A percentile compares a stretch with the other conserved stretches of the same genome.
These are phyloP conservation scores for Acanthamoeba royreba DNA, from an alignment of 208 protist species.

Conservation along the genomic window DNA sequence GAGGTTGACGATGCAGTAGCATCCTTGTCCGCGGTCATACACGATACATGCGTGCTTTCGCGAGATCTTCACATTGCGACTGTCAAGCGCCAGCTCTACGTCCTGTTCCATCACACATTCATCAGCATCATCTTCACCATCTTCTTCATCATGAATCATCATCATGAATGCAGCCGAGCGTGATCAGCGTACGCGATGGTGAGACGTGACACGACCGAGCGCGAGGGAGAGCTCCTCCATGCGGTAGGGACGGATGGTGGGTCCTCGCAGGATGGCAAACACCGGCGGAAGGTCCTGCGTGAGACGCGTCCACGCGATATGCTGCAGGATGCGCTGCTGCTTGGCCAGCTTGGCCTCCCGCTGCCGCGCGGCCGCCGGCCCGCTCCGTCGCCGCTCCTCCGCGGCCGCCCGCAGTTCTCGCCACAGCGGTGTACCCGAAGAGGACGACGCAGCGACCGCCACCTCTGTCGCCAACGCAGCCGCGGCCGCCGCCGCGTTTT, in stretches of 20 bases:
- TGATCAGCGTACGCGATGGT: not conserved
- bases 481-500: not conserved
- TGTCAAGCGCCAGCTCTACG: not conserved
- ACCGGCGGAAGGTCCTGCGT: not conserved
- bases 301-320: not conserved
- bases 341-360: not conserved
- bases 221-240: conserved; percentile 24
- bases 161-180: not conserved
- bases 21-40: not conserved
- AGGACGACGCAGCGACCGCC: not conserved
- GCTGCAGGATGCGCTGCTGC: conserved; percentile 12
- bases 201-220: not conserved
- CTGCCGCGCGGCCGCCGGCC: not conserved
- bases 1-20: conserved; percentile 23
- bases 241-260: conserved; percentile 11
- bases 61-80: not conserved
- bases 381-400: not conserved
- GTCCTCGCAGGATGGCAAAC: not conserved
- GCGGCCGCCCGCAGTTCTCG: not conserved
- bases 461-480: not conserved
- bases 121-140: not conserved
- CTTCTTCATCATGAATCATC: not conserved
- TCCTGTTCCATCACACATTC: not conserved
- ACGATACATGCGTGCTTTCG: not conserved
- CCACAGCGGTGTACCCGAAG: not conserved